Evolutionary conservation across 2,329 filamentous ascomycete species (phyloP).

Genomic region (Colletotrichum sp.): DNA sequence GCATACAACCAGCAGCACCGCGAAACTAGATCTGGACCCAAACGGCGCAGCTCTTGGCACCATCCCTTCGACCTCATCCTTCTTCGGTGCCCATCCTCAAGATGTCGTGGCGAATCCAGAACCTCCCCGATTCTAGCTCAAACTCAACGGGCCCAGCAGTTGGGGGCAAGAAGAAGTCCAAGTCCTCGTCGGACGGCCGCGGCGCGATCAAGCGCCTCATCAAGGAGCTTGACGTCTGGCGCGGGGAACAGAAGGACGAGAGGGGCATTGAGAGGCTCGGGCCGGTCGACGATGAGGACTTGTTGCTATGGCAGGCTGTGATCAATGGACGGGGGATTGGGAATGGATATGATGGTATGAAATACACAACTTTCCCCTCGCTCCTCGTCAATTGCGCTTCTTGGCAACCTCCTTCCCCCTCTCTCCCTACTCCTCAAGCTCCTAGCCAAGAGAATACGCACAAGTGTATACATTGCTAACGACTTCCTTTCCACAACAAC

Average conservation of each 20-base stretch:
- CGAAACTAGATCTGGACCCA: neutral
- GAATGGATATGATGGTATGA: slow-evolving; percentile 60
- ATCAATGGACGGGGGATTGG: slow-evolving; percentile 64
- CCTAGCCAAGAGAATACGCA: neutral
- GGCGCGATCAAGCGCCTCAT: slow-evolving; percentile 61
- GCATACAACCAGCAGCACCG: neutral
- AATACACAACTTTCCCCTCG: neutral
- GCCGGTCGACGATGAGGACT: slow-evolving; percentile 57
- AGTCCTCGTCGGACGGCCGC: slow-evolving; percentile 41
- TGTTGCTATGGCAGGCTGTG: slow-evolving; percentile 65
- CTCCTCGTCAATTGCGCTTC: neutral
- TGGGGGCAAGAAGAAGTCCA: slow-evolving; percentile 17
- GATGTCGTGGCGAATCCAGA: slow-evolving; percentile 24
- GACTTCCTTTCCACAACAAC: neutral
- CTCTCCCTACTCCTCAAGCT: neutral
- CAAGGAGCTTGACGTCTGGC: slow-evolving; percentile 62
- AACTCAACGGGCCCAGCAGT: slow-evolving; percentile 15
- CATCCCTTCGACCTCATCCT: neutral
- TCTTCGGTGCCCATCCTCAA: neutral
- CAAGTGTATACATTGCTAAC: neutral
- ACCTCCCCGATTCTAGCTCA: slow-evolving; percentile 19
- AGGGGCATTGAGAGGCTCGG: slow-evolving; percentile 65
- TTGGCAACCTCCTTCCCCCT: neutral
- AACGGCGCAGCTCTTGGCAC: neutral
- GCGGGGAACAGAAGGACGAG: slow-evolving; percentile 52